Percentiles rank a stretch among this genome's conserved stretches.
phyloP scores from a whole-genome alignment of 768 basidiomycete genomes.

The Suillus tomentosus region DNA sequence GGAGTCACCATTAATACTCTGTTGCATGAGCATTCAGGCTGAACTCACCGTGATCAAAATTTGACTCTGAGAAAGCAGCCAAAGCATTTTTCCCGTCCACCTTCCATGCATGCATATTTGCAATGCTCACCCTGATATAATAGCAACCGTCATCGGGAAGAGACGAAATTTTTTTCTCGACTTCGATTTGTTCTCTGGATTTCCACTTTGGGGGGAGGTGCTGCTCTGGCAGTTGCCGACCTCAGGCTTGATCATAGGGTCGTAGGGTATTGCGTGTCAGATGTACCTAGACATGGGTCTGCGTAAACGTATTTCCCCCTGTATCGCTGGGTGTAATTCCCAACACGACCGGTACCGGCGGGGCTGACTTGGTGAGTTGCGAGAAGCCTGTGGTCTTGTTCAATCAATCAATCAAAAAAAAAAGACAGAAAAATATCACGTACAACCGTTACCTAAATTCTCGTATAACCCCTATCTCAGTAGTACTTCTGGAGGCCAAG shows the following conservation, averaged over 20 bases:
- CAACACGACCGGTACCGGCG: no score
- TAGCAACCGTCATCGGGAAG: slow-evolving; percentile 50
- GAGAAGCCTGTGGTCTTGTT: no score
- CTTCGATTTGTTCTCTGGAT: no score
- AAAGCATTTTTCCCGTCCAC: slow-evolving; percentile 46
- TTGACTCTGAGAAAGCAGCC: slow-evolving; percentile 28
- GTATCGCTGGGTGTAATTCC: no score
- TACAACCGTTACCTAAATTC: slow-evolving; percentile 37
- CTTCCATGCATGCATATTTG: not conserved
- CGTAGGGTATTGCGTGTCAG: no score
- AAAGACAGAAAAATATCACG: slow-evolving; percentile 34
- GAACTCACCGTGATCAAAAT: slow-evolving; percentile 8
- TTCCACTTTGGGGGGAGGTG: no score
- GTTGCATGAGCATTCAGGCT: not conserved
- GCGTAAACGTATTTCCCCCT: no score
- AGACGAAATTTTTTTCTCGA: slow-evolving; percentile 37
- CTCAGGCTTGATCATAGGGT: no score
- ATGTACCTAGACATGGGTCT: no score
- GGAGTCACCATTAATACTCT: not conserved
- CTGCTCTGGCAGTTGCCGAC: no score
- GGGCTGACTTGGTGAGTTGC: no score
- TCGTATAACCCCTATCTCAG: slow-evolving; percentile 60
- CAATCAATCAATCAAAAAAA: no score
- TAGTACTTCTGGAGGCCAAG: slow-evolving; percentile 29
- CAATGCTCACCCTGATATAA: not conserved